Evolutionary conservation across 164 flowering plant species (phyloP).

Genomic region (Paratinospora sagittata): DNA sequence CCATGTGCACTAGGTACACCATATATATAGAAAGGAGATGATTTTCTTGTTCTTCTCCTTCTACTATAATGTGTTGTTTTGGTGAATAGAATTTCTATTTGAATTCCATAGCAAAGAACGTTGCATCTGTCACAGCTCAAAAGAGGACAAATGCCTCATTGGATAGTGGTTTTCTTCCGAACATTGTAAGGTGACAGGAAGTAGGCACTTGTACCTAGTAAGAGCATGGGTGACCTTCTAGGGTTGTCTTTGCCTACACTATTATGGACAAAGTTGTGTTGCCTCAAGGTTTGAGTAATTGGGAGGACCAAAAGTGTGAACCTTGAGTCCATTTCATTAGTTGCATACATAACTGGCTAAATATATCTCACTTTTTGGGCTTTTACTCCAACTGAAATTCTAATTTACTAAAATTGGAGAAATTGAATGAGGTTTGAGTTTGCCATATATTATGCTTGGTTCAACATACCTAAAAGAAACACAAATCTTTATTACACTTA

Average conservation of each 20-base stretch:
- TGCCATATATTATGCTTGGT: too few relatives aligned
- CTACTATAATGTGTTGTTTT: not conserved
- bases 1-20: too few relatives aligned
- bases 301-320: slow-evolving; percentile 47
- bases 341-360: too few relatives aligned
- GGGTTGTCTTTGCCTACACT: slow-evolving; percentile 67
- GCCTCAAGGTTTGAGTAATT: slow-evolving; percentile 74
- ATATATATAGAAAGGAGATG: too few relatives aligned
- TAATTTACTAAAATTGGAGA: too few relatives aligned
- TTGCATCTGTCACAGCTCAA: slow-evolving; percentile 67
- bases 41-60: too few relatives aligned
- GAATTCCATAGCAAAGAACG: slow-evolving; percentile 54
- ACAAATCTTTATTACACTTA: too few relatives aligned
- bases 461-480: too few relatives aligned
- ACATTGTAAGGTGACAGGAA: slow-evolving; percentile 46
- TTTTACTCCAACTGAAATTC: too few relatives aligned
- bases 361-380: too few relatives aligned
- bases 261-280: slow-evolving; percentile 52
- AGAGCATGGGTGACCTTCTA: slow-evolving; percentile 76
- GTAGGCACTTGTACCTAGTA: slow-evolving; percentile 57
- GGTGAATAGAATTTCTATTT: slow-evolving; percentile 43
- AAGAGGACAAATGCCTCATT: slow-evolving; percentile 32
- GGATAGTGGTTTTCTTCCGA: slow-evolving; percentile 64
- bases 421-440: too few relatives aligned
- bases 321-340: slow-evolving; percentile 24